Percentiles rank a stretch among this genome's conserved stretches.
These are phyloP conservation scores for Didymella sp. DNA, from an alignment of 2,329 filamentous ascomycete genomes.

Conservation along the genomic window DNA sequence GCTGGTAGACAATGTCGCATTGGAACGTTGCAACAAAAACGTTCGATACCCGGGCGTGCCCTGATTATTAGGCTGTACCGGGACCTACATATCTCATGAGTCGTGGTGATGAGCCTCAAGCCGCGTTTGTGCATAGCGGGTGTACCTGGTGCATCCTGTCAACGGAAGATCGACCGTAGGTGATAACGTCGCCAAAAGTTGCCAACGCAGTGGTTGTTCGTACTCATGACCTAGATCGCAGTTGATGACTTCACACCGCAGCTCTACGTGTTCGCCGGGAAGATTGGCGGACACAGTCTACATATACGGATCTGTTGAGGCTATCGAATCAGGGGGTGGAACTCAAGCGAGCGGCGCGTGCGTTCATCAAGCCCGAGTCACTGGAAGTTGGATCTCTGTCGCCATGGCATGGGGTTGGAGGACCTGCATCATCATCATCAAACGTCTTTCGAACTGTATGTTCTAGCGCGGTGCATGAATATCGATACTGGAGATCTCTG, in stretches of 20 bases:
- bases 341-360: constrained; percentile 25
- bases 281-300: constrained; percentile 12
- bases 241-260: constrained; percentile 5
- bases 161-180: constrained; percentile 2
- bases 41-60: neutral
- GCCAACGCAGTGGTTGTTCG: neutral
- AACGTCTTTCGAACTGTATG: constrained; percentile 6
- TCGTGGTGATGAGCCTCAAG: constrained; percentile 16
- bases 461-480: neutral
- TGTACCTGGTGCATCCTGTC: constrained; percentile 9
- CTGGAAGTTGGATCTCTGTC: constrained; percentile 23
- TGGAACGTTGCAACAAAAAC: constrained; percentile 24
- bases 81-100: constrained; percentile 4
- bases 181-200: neutral
- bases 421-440: constrained; percentile 11
- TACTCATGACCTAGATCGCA: neutral
- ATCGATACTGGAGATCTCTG: neutral
- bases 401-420: constrained; percentile 20
- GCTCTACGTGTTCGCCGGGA: constrained; percentile 7
- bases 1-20: constrained; percentile 19
- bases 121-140: constrained; percentile 12
- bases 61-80: constrained; percentile 7
- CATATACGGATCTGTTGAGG: constrained; percentile 12
- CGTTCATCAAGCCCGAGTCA: constrained; percentile 30
- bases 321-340: constrained; percentile 27